These are phyloP conservation scores for Spirogloea muscicola DNA, from an alignment of 139 green algal genomes.

Conservation along the genomic window DNA sequence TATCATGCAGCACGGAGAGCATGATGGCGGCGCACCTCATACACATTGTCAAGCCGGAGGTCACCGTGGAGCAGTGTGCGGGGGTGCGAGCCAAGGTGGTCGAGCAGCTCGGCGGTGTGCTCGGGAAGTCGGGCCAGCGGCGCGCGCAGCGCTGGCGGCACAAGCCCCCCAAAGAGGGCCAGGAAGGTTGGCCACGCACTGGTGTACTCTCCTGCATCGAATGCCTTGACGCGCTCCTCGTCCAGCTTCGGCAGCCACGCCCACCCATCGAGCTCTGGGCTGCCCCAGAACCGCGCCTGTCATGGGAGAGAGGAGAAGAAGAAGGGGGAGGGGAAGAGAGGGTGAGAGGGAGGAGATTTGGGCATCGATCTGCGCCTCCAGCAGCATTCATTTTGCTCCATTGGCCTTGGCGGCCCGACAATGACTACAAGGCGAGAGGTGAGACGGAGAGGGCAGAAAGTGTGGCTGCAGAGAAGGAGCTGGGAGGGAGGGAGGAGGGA, in stretches of 20 bases:
- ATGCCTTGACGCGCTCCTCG: constrained; percentile 18
- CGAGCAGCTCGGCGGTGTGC: neutral
- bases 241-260: constrained; percentile 28
- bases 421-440: too few relatives aligned
- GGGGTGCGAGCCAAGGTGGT: neutral
- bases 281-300: constrained; percentile 12
- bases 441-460: too few relatives aligned
- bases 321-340: too few relatives aligned
- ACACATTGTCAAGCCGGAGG: constrained; percentile 29
- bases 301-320: neutral
- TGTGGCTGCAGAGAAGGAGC: too few relatives aligned
- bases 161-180: constrained; percentile 4
- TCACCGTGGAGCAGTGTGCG: constrained; percentile 26
- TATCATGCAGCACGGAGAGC: too few relatives aligned
- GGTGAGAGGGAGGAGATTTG: too few relatives aligned
- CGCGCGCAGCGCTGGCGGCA: too few relatives aligned
- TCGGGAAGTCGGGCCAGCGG: too few relatives aligned
- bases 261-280: constrained; percentile 13
- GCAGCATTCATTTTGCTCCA: too few relatives aligned
- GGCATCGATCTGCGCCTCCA: too few relatives aligned
- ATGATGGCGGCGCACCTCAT: constrained; percentile 1
- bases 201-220: constrained; percentile 22
- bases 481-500: too few relatives aligned
- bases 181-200: constrained; percentile 12
- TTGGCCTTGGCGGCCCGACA: too few relatives aligned